Percentiles rank a stretch among this genome's conserved stretches.
Evolutionary conservation across 1,139 yeast species (phyloP).

Genomic region (Blastobotrys raffinosifermentans): DNA sequence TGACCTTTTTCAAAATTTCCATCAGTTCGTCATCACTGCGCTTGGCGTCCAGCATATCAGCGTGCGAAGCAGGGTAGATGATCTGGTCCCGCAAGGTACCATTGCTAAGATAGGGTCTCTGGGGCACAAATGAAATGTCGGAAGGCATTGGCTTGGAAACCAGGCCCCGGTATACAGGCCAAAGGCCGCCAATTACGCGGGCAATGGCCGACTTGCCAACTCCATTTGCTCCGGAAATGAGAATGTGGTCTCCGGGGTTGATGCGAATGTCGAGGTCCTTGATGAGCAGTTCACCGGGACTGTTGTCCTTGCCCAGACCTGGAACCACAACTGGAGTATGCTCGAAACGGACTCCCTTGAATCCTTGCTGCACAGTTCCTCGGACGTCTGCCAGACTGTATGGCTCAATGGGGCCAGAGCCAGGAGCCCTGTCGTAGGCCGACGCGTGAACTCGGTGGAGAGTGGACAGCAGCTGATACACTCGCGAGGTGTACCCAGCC

Average conservation of each 20-base stretch:
- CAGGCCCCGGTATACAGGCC: constrained; percentile 86
- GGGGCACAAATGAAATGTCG: constrained; percentile 73
- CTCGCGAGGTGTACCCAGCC: constrained; percentile 86
- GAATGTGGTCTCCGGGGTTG: constrained; percentile 60
- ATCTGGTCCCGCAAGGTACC: constrained; percentile 86
- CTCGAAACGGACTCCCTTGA: constrained; percentile 76
- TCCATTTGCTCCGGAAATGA: constrained; percentile 83
- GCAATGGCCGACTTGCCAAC: constrained; percentile 87
- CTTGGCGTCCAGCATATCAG: constrained; percentile 72
- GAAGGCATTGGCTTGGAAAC: constrained; percentile 72
- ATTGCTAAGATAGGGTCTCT: constrained; percentile 68
- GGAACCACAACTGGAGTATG: constrained; percentile 82
- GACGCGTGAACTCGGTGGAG: constrained; percentile 76
- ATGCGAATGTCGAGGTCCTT: constrained; percentile 59
- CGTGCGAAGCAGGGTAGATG: constrained; percentile 75
- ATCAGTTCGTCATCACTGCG: constrained; percentile 62
- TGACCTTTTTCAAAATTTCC: constrained; percentile 66
- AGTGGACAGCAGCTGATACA: constrained; percentile 66
- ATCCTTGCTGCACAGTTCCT: constrained; percentile 78
- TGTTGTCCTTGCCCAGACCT: constrained; percentile 30
- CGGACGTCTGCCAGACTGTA: constrained; percentile 46
- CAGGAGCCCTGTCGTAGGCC: constrained; percentile 22
- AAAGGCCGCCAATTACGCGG: constrained; percentile 76
- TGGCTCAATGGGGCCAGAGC: constrained; percentile 9
- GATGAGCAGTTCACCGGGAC: constrained; percentile 44